Evolutionary conservation across 108 stramenopile genomes (phyloP), one percentile per base, ranked within the genome.

Genomic region (Poteriospumella lacustris): DNA sequence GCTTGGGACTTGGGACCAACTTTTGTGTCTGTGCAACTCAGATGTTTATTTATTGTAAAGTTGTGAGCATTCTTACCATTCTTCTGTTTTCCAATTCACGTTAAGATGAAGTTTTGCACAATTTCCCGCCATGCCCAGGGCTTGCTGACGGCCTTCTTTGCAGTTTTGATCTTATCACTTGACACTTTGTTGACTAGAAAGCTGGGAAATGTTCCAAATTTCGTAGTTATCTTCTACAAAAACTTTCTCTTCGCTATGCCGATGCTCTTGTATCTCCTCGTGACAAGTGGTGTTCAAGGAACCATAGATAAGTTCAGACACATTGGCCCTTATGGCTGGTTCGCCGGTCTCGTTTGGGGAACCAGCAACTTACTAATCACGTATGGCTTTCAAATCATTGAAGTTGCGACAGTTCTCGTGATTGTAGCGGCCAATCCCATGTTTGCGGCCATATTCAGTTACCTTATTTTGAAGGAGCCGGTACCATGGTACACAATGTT

Each of bases 391-490:
- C 64, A 68, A 36, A 36, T 39, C 19, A 68, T 19, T 19, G 64
- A 12, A 19, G 36, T 68, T 68, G 64, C 64, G 24, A 68, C 12
- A 19, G 64, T 68, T 40, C 64, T 68, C 19, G 64, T 68, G 28
- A 68, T 68, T 39, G 19, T 19, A 19, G 64, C 64, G 15, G 15
- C 64, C 28, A 68, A 40, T 19, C 39, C 64, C 38, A 68, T 68
- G 64, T 68, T 68, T 68, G 12, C 64, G 12, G 64, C 64, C 19
- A 19, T 68, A 40, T 68, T 68, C 24, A 68, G 64, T 68, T 68
- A 19, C 19, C 64, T 68, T 36, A 39, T 68, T 19, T 36, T 40
- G 28, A 40, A 19, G 19, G 64, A 68, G 64, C 38, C 15, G 19
- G 19, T 68, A 68, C 39, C 39, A 19, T 40, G 28, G 28, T 19